phyloP scores from a whole-genome alignment of 495 filamentous ascomycete species.

The Lasiosphaeria hispida region DNA sequence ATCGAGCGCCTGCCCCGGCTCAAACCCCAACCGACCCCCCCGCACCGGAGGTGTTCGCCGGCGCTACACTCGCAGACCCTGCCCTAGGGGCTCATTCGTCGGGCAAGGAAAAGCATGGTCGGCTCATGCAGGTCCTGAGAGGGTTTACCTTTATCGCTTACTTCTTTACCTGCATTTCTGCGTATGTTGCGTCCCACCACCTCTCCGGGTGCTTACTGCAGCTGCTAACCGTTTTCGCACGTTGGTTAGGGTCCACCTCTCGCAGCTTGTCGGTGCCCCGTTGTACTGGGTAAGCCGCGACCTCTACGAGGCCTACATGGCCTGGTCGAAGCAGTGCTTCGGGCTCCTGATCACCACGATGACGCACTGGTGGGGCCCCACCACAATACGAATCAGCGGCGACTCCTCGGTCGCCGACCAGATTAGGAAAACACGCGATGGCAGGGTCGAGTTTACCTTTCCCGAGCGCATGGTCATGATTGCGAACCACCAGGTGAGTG shows the following conservation, averaged over 20 bases:
- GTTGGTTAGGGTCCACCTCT: conserved; percentile 53
- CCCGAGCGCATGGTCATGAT: conserved; percentile 76
- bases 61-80: conserved; percentile 9
- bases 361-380: conserved; percentile 81
- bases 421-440: conserved; percentile 61
- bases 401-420: conserved; percentile 70
- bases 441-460: conserved; percentile 67
- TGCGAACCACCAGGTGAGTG: conserved; percentile 72
- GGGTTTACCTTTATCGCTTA: conserved; percentile 63
- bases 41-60: conserved; percentile 25
- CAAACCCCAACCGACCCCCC: conserved; percentile 12
- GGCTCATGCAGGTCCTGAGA: conserved; percentile 61
- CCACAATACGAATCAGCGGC: conserved; percentile 70
- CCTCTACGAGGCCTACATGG: conserved; percentile 74
- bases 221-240: neutral
- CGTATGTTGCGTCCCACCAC: conserved; percentile 28
- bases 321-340: conserved; percentile 72
- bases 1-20: conserved; percentile 11
- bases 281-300: conserved; percentile 69
- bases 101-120: conserved; percentile 66
- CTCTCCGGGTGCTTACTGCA: conserved; percentile 5
- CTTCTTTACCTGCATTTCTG: conserved; percentile 56
- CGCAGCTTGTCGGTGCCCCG: conserved; percentile 66
- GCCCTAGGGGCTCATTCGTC: conserved; percentile 50
- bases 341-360: conserved; percentile 70